Conservation (phyloP, 2,329 filamentous ascomycete species). For the Celoporthe dispersa region DNA sequence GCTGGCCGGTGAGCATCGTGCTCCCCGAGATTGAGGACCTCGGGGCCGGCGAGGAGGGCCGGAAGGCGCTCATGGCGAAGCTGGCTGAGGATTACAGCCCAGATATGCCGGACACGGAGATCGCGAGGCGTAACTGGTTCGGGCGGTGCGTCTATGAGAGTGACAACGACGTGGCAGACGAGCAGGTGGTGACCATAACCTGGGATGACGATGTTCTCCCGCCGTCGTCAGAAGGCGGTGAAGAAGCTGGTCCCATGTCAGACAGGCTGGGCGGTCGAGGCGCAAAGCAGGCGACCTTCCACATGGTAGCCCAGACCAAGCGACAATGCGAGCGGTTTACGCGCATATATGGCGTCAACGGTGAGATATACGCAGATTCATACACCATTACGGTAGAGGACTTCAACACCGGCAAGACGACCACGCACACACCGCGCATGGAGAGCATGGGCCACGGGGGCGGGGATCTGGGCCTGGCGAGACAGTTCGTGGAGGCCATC, state of each 20-base stretch:
- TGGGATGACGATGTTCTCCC: conserved; percentile 75
- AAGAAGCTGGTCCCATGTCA: conserved; percentile 17
- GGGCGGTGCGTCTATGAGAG: conserved; percentile 94
- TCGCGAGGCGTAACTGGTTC: conserved; percentile 71
- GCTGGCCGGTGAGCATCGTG: conserved; percentile 89
- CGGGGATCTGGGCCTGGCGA: conserved; percentile 78
- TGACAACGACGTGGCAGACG: conserved; percentile 92
- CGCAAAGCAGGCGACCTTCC: conserved; percentile 85
- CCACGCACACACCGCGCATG: conserved; percentile 62
- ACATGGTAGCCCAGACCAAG: conserved; percentile 92
- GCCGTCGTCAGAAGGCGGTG: neutral
- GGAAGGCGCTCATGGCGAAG: conserved; percentile 43
- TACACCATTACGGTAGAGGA: conserved; percentile 75
- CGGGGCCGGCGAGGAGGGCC: conserved; percentile 52
- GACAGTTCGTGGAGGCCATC: conserved; percentile 83
- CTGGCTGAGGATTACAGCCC: conserved; percentile 58
- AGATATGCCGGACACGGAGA: conserved; percentile 50
- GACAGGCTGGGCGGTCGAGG: conserved; percentile 50
- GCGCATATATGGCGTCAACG: conserved; percentile 81
- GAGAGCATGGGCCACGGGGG: conserved; percentile 70
- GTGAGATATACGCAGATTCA: conserved; percentile 87
- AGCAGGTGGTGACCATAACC: conserved; percentile 84
- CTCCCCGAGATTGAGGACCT: conserved; percentile 87
- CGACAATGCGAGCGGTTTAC: conserved; percentile 86
- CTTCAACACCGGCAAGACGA: conserved; percentile 63